Evolutionary conservation across 2,329 filamentous ascomycete species (phyloP).

Genomic region (Paecilomyces fulvus): DNA sequence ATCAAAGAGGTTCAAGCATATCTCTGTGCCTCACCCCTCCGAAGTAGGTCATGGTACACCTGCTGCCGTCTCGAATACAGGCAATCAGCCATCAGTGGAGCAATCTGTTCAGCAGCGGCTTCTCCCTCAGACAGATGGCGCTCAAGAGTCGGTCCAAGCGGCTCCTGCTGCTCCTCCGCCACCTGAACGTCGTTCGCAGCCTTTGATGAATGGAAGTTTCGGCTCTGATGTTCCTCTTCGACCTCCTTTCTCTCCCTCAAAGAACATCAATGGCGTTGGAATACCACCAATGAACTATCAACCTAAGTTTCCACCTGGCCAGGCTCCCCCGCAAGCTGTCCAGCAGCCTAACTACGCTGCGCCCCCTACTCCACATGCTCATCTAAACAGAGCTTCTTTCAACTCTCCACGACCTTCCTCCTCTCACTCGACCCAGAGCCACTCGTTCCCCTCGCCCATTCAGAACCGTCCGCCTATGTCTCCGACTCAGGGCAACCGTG

Average conservation of each 20-base stretch:
- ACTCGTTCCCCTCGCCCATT: conserved; percentile 29
- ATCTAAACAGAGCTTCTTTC: conserved; percentile 18
- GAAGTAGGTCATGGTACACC: background rate
- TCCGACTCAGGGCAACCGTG: conserved; percentile 41
- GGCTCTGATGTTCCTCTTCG: conserved; percentile 16
- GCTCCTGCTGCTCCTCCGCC: conserved; percentile 13
- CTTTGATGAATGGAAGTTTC: conserved; percentile 6
- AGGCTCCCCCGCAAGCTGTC: conserved; percentile 15
- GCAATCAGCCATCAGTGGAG: background rate
- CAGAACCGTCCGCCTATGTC: conserved; percentile 41
- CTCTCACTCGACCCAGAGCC: conserved; percentile 30
- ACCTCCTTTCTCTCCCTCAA: conserved; percentile 25
- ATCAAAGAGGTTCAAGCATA: conserved; percentile 14
- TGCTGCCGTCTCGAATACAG: background rate
- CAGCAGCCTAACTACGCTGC: conserved; percentile 21
- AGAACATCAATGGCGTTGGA: conserved; percentile 19
- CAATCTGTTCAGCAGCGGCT: background rate
- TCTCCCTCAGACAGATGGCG: background rate
- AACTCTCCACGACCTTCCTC: conserved; percentile 32
- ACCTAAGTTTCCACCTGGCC: conserved; percentile 11
- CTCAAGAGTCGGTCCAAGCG: background rate
- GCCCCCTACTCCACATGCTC: conserved; percentile 15
- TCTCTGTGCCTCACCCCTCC: conserved; percentile 1
- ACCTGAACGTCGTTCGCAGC: conserved; percentile 22
- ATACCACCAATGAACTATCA: conserved; percentile 15